Evolutionary conservation across 768 basidiomycete species (phyloP).

Genomic region (Strobilomyces confusus): DNA sequence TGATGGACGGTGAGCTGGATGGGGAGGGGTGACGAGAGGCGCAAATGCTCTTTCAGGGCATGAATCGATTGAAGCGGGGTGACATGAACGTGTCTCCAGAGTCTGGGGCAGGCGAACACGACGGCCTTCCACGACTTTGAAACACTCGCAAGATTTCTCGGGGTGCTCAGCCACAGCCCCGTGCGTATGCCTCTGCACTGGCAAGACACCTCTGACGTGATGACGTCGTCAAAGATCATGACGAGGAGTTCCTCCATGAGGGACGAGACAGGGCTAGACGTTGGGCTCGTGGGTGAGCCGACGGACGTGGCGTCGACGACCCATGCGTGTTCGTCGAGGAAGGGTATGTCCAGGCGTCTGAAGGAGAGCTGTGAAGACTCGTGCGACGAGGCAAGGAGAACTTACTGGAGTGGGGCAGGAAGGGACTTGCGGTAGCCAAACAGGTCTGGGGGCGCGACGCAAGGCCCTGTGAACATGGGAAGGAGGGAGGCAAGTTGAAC

Average conservation of each 20-base stretch:
- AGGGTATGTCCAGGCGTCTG: no score
- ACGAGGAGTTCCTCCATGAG: slow-evolving; percentile 21
- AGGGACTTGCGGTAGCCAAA: background rate
- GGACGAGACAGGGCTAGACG: slow-evolving; percentile 4
- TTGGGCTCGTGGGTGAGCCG: background rate
- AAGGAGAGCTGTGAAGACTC: background rate
- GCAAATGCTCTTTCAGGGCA: slow-evolving; percentile 14
- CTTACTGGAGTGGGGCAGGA: slow-evolving; percentile 1
- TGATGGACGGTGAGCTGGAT: slow-evolving; percentile 17
- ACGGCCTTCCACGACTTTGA: slow-evolving; percentile 15
- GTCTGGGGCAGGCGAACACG: slow-evolving; percentile 13
- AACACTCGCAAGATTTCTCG: slow-evolving; percentile 16
- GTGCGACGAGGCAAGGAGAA: background rate
- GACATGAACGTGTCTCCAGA: slow-evolving; percentile 20
- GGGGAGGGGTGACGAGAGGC: slow-evolving; percentile 9
- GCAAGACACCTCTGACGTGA: slow-evolving; percentile 7
- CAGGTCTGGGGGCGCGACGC: background rate
- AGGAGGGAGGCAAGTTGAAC: no score
- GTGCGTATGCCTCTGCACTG: background rate
- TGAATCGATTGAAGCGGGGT: slow-evolving; percentile 10
- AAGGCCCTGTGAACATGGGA: background rate
- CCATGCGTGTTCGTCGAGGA: no score
- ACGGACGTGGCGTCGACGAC: background rate
- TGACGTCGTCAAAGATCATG: slow-evolving; percentile 18
- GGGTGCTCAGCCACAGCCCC: slow-evolving; percentile 2